Conservation (phyloP, 1,284 basidiomycete genomes). For the Ganoderma lucidum region DNA sequence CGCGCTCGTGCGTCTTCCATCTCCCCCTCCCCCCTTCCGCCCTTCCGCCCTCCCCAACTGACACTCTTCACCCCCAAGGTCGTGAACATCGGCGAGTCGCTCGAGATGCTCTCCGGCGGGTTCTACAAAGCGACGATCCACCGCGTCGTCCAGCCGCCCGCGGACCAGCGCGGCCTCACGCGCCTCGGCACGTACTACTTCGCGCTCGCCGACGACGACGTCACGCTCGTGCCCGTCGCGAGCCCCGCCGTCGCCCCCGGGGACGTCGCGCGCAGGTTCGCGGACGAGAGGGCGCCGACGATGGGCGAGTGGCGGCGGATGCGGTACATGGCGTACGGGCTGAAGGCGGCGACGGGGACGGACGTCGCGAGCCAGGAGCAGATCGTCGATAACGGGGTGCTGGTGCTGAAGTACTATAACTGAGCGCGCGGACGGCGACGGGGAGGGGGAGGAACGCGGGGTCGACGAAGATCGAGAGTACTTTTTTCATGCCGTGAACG, state of each 20-base stretch:
- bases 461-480: too few relatives aligned
- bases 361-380: slow-evolving; percentile 51
- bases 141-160: slow-evolving; percentile 56
- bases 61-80: slow-evolving; percentile 29
- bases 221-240: slow-evolving; percentile 39
- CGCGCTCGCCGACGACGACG: slow-evolving; percentile 43
- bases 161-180: slow-evolving; percentile 53
- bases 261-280: slow-evolving; percentile 41
- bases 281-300: slow-evolving; percentile 43
- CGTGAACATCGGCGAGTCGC: slow-evolving; percentile 54
- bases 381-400: slow-evolving; percentile 44
- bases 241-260: slow-evolving; percentile 44
- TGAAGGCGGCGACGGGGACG: slow-evolving; percentile 43
- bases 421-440: slow-evolving; percentile 28
- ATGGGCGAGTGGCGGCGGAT: slow-evolving; percentile 50
- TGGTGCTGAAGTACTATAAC: slow-evolving; percentile 54
- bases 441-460: neutral
- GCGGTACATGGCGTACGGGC: slow-evolving; percentile 48
- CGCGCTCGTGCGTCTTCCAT: slow-evolving; percentile 47
- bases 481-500: too few relatives aligned
- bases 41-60: too few relatives aligned
- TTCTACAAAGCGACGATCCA: slow-evolving; percentile 53
- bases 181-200: slow-evolving; percentile 56
- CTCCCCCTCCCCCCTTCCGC: neutral
- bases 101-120: slow-evolving; percentile 53